Conservation (phyloP, 129 eudicot species). For the Lonicera japonica region DNA sequence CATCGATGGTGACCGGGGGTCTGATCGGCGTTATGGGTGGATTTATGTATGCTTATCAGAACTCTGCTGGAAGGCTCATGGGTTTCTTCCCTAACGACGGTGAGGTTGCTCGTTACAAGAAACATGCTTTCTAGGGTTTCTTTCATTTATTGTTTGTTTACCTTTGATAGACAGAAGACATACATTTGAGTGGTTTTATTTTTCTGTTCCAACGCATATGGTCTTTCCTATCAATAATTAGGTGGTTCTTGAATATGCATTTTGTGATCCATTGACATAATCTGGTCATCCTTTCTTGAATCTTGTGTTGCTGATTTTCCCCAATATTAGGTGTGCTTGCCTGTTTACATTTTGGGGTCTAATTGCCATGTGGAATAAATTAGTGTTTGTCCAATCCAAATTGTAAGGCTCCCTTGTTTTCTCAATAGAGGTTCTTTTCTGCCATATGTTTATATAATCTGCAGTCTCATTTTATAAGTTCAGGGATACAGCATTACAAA, state of each 20-base stretch:
- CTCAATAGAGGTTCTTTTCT: too few species aligned
- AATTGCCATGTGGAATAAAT: too few species aligned
- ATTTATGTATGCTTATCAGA: slow-evolving; percentile 94
- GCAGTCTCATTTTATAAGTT: too few species aligned
- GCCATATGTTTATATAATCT: too few species aligned
- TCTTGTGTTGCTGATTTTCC: too few species aligned
- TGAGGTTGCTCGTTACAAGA: slow-evolving; percentile 87
- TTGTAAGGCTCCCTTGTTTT: too few species aligned
- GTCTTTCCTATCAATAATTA: slow-evolving; percentile 20
- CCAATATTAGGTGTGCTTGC: too few species aligned
- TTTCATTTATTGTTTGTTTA: not conserved
- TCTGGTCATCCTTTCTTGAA: too few species aligned
- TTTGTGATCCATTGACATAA: not conserved
- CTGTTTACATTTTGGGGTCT: too few species aligned
- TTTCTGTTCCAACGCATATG: slow-evolving; percentile 4
- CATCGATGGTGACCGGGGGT: slow-evolving; percentile 97
- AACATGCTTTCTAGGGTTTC: slow-evolving; percentile 27
- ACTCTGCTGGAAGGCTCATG: slow-evolving; percentile 91
- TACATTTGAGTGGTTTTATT: slow-evolving; percentile 2
- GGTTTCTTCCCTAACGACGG: slow-evolving; percentile 92
- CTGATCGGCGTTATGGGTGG: slow-evolving; percentile 93
- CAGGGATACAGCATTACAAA: too few species aligned
- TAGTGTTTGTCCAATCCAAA: too few species aligned
- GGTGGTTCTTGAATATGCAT: slow-evolving; percentile 3
- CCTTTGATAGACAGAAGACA: slow-evolving; percentile 2